Base-by-base conservation (phyloP, 345 rosid genomes). In the Salix viminalis region DNA sequence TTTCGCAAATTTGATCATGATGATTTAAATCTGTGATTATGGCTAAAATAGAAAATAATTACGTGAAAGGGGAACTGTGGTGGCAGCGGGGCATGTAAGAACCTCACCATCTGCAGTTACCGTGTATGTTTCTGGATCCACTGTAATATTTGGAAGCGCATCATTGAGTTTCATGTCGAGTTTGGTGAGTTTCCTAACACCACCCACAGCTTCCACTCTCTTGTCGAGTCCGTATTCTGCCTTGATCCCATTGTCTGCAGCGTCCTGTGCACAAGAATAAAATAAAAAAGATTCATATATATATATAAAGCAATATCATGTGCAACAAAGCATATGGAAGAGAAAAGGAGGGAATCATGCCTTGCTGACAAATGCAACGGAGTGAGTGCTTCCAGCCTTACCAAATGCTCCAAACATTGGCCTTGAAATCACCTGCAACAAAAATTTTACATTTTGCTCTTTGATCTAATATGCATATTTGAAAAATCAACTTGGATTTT, bases 391-490 rank as follows among this genome's bases (percentile, higher is more conserved):
- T 69, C 87, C 94, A n/a, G 98, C 98, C 84, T 88, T 88, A 75
- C 99, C 96, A 74, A 91, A 91, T 77, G 98, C 98, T 75, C 99
- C 98, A 79, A 93, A 96, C 99, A 96, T 96, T 18, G 99, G 99
- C 86, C 98, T 90, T 24, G 94, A 86, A 39, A 91, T 80, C 69
- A 94, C 98, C 98, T 94, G 86, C 86, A 82, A 15, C 52, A 69
- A 42, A 13, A 46, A 14, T 14, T 18, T 46, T 46, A 46, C 52
- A 46, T 46, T 4, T 46, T 12, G 6, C 52, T 13, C 52, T 46
- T 15, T 66, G 42, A 26, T 24, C 65, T 60, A 60, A 60, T 9
- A 6, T 11, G 8, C 18, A 21, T 21, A n/a, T 60, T 23, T 60
- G 69, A 41, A 30, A 36, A 36, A 14, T 61, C 30, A 14, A 32